A percentile compares a stretch with the other conserved stretches of the same genome.
Conservation (phyloP, 2,329 filamentous ascomycete genomes). For the Fusarium chaquense region DNA sequence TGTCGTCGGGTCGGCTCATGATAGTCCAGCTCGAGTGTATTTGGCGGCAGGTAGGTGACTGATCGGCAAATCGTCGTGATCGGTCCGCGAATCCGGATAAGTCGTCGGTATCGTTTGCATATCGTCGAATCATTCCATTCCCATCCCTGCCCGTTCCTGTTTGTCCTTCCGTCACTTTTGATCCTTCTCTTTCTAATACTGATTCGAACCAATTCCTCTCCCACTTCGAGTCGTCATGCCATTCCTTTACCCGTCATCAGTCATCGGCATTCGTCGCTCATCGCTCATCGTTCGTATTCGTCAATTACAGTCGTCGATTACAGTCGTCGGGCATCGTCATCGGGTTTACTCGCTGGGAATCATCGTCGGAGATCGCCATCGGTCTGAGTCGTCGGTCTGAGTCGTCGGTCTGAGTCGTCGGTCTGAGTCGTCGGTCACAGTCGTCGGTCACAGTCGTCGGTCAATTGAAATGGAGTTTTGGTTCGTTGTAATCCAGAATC, state of each 20-base stretch:
- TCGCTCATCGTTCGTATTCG: neutral
- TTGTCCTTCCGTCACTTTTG: neutral
- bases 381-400: too few relatives aligned
- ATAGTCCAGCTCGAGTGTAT: neutral
- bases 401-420: too few relatives aligned
- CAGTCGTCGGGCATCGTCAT: neutral
- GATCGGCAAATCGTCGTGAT: neutral
- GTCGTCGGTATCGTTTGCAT: neutral
- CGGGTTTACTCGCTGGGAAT: neutral
- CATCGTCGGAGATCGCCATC: too few relatives aligned
- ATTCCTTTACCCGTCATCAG: neutral
- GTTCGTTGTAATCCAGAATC: too few relatives aligned
- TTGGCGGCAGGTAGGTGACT: fast-evolving
- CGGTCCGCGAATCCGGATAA: neutral
- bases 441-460: too few relatives aligned
- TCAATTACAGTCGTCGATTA: neutral
- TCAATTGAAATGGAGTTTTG: neutral
- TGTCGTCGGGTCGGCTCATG: neutral
- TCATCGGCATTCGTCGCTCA: neutral
- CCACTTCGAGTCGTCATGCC: too few relatives aligned
- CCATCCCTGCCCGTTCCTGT: neutral
- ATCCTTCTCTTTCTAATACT: neutral
- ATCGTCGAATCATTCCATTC: neutral
- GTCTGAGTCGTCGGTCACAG: too few relatives aligned
- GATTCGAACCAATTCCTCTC: neutral